Evolutionary conservation across 352 stramenopile species (phyloP), one percentile per base, ranked within the genome.

Genomic region (Halophytophthora polymorphica): DNA sequence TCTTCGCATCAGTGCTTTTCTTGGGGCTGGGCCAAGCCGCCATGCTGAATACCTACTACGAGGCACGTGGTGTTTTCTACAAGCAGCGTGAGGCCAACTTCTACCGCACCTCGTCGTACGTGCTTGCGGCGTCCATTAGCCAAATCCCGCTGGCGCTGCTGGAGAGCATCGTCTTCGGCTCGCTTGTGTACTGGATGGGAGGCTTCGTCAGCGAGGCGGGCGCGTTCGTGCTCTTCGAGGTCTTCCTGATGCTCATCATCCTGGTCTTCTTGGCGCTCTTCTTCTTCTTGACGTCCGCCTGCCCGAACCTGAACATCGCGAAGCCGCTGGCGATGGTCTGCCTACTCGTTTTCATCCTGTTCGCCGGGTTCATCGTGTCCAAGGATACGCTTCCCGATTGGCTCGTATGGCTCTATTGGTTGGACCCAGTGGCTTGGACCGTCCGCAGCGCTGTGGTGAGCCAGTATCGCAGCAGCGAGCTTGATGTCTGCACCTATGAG

Each of bases 31-130:
- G 83, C 31, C 76, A 88, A 39, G 80, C 89, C 41, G 63, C 85
- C 5, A 79, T 88, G 61, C 54, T 97, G 23, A 73, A 86, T 21
- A 83, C 73, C 17, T 90, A 96, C 50, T 89, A 91, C 50, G 66
- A 88, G 19, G 67, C 69, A 0, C 73, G 74, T 5, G 64, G 57
- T 15, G 57, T 90, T 2, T 97, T 93, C 59, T 96, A 96, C 73
- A 96, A 95, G 53, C 88, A 97, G 46, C 72, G 74, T 10, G 80
- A 80, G 23, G 73, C 77, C 2, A 96, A 96, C 49, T 96, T 96
- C 52, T 96, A 90, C 52, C 80, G 81, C 36, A 79, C 86, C 12
- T 82, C 77, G 17, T 77, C 80, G 10, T 97, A 93, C 56, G 76
- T 95, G 35, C 53, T 96, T 21, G 77, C 72, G 5, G 69, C 60